phyloP scores from a whole-genome alignment of 208 protist genomes.

The Acanthamoeba healyi region DNA sequence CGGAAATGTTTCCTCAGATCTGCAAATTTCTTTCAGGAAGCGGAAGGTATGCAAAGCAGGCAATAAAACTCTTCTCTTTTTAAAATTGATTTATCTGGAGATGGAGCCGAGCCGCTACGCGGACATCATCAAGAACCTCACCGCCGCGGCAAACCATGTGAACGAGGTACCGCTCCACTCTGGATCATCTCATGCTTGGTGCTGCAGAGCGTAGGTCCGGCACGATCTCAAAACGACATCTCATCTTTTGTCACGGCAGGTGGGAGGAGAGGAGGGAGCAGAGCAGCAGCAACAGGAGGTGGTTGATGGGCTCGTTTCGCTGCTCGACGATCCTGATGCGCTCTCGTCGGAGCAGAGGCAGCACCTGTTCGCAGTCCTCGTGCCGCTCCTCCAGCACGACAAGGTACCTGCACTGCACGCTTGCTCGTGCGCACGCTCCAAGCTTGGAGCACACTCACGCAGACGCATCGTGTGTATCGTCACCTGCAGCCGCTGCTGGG shows the following conservation, averaged over 20 bases:
- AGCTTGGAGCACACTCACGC: too few relatives aligned
- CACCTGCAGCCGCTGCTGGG: slow-evolving; percentile 2
- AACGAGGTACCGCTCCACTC: background rate
- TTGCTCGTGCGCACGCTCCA: background rate
- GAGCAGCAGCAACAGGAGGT: background rate
- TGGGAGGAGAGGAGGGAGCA: background rate
- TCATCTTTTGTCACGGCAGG: background rate
- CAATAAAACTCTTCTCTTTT: too few relatives aligned
- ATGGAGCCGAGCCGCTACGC: background rate
- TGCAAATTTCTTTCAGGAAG: too few relatives aligned
- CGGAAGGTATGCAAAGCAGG: too few relatives aligned
- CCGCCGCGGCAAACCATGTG: background rate
- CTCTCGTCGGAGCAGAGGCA: slow-evolving; percentile 32
- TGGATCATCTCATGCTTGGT: too few relatives aligned
- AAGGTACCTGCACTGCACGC: background rate
- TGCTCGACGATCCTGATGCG: background rate
- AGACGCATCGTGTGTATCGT: background rate
- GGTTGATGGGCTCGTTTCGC: background rate
- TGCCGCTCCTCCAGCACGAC: background rate
- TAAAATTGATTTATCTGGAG: too few relatives aligned
- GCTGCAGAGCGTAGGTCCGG: too few relatives aligned
- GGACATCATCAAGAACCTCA: background rate
- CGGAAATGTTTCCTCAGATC: background rate
- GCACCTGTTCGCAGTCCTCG: background rate
- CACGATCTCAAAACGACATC: too few relatives aligned